Conservation (phyloP, 352 stramenopile genomes). For the Globisporangium okanoganense region DNA sequence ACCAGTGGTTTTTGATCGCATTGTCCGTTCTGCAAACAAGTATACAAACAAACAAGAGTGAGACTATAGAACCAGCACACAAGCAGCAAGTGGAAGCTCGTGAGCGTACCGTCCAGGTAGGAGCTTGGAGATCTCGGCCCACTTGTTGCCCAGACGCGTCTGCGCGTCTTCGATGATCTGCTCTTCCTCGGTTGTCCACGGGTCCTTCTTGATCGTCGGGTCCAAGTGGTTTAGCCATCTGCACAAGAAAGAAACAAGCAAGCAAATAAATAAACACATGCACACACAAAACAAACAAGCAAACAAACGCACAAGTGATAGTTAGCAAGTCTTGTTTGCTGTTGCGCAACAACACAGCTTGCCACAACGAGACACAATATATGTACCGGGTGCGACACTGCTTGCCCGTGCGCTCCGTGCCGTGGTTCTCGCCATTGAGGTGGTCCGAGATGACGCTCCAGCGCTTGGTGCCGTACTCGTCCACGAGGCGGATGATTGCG, state of each 20-base stretch:
- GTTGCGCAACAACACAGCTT: not conserved
- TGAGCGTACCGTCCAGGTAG: conserved; percentile 83
- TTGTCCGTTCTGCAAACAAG: conserved; percentile 64
- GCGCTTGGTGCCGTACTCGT: conserved; percentile 85
- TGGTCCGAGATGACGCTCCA: conserved; percentile 88
- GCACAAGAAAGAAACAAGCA: conserved; percentile 8
- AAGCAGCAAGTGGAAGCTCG: not conserved
- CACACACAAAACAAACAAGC: conserved; percentile 2
- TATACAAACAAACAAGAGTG: not conserved
- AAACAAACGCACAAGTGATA: conserved; percentile 4
- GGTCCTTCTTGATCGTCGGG: conserved; percentile 84
- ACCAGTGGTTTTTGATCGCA: conserved; percentile 90
- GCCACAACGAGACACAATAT: not conserved
- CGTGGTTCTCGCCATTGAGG: conserved; percentile 80
- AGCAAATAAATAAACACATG: not conserved
- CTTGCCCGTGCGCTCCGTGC: conserved; percentile 80
- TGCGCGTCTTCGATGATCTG: conserved; percentile 89
- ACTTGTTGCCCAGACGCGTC: conserved; percentile 94
- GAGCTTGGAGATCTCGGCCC: conserved; percentile 97
- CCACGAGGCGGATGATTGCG: conserved; percentile 77
- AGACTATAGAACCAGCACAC: not conserved
- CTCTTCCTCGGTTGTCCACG: conserved; percentile 88
- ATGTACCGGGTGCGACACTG: conserved; percentile 70
- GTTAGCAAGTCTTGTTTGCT: not conserved
- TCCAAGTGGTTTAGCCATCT: conserved; percentile 85